phyloP scores from a whole-genome alignment of 225 moss, liverwort and hornwort species.

The Ulota crispa region DNA sequence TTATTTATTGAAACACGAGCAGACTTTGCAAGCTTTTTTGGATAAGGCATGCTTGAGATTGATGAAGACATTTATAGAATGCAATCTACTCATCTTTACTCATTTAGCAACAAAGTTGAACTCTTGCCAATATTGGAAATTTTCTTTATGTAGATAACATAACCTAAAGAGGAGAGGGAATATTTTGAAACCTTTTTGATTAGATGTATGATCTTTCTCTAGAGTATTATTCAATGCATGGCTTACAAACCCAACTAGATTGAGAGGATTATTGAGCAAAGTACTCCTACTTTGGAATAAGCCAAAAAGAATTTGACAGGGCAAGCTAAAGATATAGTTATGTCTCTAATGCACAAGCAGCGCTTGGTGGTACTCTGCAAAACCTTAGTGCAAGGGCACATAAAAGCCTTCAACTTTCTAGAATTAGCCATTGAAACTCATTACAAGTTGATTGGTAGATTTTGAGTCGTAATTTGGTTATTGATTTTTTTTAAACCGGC shows the following conservation, averaged over 20 bases:
- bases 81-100: conserved; percentile 89
- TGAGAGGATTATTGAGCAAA: conserved; percentile 83
- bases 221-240: conserved; percentile 84
- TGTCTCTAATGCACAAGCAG: conserved; percentile 71
- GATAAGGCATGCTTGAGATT: conserved; percentile 93
- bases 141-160: conserved; percentile 79
- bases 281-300: conserved; percentile 80
- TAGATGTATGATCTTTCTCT: conserved; percentile 86
- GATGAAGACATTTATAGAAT: conserved; percentile 98
- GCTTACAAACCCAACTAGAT: conserved; percentile 80
- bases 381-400: conserved; percentile 75
- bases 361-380: conserved; percentile 79
- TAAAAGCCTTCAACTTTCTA: conserved; percentile 1
- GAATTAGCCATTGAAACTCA: not conserved
- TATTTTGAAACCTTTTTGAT: conserved; percentile 85
- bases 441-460: not conserved
- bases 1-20: conserved; percentile 50
- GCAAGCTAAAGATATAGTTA: conserved; percentile 89
- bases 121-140: conserved; percentile 86
- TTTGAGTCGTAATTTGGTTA: not conserved
- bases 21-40: conserved; percentile 70
- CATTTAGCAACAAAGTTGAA: conserved; percentile 90
- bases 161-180: conserved; percentile 59
- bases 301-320: conserved; percentile 82
- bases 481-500: not conserved